Conservation (phyloP, 108 stramenopile genomes). For the Thalassiosira profunda region DNA sequence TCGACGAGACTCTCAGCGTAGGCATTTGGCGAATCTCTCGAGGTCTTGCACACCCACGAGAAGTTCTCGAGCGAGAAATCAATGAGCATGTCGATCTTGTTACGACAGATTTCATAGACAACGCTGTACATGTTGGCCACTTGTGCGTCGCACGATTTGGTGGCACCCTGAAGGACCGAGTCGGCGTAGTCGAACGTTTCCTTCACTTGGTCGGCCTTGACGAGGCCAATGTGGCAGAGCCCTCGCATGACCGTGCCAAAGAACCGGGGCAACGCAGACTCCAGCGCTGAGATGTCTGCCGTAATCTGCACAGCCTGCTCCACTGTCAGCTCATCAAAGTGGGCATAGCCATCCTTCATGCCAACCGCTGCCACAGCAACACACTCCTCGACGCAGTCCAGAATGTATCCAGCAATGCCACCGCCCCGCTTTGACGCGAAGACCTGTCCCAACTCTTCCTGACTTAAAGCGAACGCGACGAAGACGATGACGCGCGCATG, state of each 20-base stretch:
- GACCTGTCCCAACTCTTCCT: constrained; percentile 90
- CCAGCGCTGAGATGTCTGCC: constrained; percentile 87
- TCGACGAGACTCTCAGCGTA: constrained; percentile 87
- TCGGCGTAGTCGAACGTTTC: constrained; percentile 91
- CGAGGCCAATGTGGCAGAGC: constrained; percentile 86
- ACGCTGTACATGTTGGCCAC: constrained; percentile 87
- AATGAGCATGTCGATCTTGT: constrained; percentile 87
- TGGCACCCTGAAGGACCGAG: constrained; percentile 73
- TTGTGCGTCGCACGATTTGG: constrained; percentile 91
- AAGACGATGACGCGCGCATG: constrained; percentile 91
- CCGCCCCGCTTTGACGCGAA: constrained; percentile 84
- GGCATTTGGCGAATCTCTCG: constrained; percentile 86
- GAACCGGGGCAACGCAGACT: constrained; percentile 80
- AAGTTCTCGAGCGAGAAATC: constrained; percentile 87
- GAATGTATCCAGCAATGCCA: constrained; percentile 82
- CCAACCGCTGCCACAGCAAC: constrained; percentile 88
- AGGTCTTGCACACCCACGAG: constrained; percentile 83
- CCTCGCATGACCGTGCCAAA: constrained; percentile 92
- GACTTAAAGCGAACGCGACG: constrained; percentile 82
- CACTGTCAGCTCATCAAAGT: constrained; percentile 81
- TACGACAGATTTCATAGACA: constrained; percentile 89
- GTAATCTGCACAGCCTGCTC: constrained; percentile 91
- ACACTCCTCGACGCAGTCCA: constrained; percentile 89
- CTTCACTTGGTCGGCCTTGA: constrained; percentile 83
- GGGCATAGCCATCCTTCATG: constrained; percentile 82